phyloP scores from a whole-genome alignment of 129 eudicot genomes.

The Calendula officinalis region DNA sequence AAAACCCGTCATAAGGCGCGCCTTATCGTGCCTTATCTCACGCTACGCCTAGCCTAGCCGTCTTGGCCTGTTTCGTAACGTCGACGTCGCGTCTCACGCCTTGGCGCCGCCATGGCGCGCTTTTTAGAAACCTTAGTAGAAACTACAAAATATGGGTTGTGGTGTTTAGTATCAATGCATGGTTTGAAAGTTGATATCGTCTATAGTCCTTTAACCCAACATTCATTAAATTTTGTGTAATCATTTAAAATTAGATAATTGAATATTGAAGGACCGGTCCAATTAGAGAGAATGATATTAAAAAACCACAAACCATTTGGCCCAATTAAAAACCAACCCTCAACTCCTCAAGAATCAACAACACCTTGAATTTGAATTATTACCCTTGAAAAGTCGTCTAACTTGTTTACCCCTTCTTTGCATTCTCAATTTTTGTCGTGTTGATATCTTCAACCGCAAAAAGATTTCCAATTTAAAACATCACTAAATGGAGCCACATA shows the following conservation, averaged over 20 bases:
- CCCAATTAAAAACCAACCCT: neutral
- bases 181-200: too few relatives aligned
- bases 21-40: too few relatives aligned
- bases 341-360: slow-evolving; percentile 30
- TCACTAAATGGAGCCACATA: slow-evolving; percentile 76
- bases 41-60: too few relatives aligned
- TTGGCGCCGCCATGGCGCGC: too few relatives aligned
- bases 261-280: slow-evolving; percentile 10
- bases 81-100: too few relatives aligned
- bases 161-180: too few relatives aligned
- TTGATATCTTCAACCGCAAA: slow-evolving; percentile 50
- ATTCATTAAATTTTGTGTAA: too few relatives aligned
- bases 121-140: too few relatives aligned
- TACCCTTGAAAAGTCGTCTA: slow-evolving; percentile 60
- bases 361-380: slow-evolving; percentile 38
- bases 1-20: too few relatives aligned
- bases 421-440: slow-evolving; percentile 50
- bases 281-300: slow-evolving; percentile 6
- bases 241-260: neutral
- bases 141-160: too few relatives aligned
- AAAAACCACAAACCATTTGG: slow-evolving; percentile 20
- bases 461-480: slow-evolving; percentile 64
- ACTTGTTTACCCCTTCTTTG: slow-evolving; percentile 48
- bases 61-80: too few relatives aligned
- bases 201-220: too few relatives aligned